phyloP scores from a whole-genome alignment of 306 rosid species.

The Vigna radiata region DNA sequence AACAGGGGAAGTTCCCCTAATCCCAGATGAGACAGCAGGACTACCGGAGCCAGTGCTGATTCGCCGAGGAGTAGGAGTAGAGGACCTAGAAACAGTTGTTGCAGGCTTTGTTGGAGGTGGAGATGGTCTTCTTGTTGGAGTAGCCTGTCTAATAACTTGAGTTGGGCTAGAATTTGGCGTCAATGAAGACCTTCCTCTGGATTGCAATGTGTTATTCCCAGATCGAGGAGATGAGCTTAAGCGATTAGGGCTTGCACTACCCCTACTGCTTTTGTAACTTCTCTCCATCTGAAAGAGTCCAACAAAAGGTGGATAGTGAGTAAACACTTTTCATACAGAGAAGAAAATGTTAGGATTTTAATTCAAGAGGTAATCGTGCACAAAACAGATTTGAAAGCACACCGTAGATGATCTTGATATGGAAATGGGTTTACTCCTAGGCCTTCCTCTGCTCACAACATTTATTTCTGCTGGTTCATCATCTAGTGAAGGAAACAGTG shows the following conservation, averaged over 20 bases:
- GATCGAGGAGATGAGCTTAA: conserved; percentile 84
- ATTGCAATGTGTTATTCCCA: conserved; percentile 62
- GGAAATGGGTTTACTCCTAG: conserved; percentile 85
- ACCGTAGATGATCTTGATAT: conserved; percentile 91
- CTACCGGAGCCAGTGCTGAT: conserved; percentile 66
- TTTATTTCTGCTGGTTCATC: conserved; percentile 61
- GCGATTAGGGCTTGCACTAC: conserved; percentile 90
- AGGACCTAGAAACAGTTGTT: conserved; percentile 69
- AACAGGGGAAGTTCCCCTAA: conserved; percentile 78
- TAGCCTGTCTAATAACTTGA: conserved; percentile 56
- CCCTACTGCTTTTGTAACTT: conserved; percentile 80
- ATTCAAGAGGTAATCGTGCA: conserved; percentile 33
- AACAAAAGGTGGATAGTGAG: conserved; percentile 29
- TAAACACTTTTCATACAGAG: conserved; percentile 3
- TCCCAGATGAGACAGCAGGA: conserved; percentile 54
- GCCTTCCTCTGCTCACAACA: conserved; percentile 70
- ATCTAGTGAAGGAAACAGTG: conserved; percentile 87
- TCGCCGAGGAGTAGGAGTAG: conserved; percentile 75
- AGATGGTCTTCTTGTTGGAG: conserved; percentile 74
- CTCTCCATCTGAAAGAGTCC: conserved; percentile 72
- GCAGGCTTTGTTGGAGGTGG: conserved; percentile 74
- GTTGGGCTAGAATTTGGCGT: conserved; percentile 77
- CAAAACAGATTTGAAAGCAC: conserved; percentile 42
- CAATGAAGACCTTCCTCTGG: conserved; percentile 69
- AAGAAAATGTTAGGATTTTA: background rate